phyloP scores from a whole-genome alignment of 345 rosid species.

The Eutrema japonicum region DNA sequence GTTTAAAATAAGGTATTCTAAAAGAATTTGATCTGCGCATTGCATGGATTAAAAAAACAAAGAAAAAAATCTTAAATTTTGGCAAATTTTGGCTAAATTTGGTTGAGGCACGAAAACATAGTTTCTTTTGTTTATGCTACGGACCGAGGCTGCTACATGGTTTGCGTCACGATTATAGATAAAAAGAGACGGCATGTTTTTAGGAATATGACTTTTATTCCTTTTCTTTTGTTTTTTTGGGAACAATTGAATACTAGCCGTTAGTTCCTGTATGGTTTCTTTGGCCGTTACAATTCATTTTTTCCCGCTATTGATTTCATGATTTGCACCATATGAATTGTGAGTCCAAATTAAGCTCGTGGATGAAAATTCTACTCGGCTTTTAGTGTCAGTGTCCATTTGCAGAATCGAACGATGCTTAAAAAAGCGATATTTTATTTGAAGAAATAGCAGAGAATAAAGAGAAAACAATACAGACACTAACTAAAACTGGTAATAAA shows the following conservation, averaged over 20 bases:
- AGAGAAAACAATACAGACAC: neutral
- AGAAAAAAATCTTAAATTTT: too few species aligned
- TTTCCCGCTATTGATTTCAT: neutral
- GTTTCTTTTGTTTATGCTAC: too few species aligned
- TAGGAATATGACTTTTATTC: constrained; percentile 3
- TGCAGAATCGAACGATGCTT: constrained; percentile 2
- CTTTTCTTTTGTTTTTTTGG: neutral
- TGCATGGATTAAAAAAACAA: too few species aligned
- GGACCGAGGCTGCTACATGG: too few species aligned
- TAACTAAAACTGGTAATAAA: constrained; percentile 22
- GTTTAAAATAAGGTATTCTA: too few species aligned
- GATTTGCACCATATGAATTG: neutral
- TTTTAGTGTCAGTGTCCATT: constrained; percentile 22
- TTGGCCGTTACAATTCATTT: constrained; percentile 3
- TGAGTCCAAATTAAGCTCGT: constrained; percentile 25
- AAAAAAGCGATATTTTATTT: neutral
- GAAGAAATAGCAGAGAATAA: constrained; percentile 17
- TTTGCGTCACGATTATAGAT: too few species aligned
- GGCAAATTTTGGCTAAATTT: too few species aligned
- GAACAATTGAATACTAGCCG: constrained; percentile 6
- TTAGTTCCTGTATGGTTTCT: constrained; percentile 5
- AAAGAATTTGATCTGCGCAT: too few species aligned
- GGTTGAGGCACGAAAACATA: too few species aligned
- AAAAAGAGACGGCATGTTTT: too few species aligned
- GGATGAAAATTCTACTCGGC: constrained; percentile 12